Evolutionary conservation across 169 alveolate genomes (phyloP), one percentile per base, ranked within the genome.

Genomic region (Theileria annulata): DNA sequence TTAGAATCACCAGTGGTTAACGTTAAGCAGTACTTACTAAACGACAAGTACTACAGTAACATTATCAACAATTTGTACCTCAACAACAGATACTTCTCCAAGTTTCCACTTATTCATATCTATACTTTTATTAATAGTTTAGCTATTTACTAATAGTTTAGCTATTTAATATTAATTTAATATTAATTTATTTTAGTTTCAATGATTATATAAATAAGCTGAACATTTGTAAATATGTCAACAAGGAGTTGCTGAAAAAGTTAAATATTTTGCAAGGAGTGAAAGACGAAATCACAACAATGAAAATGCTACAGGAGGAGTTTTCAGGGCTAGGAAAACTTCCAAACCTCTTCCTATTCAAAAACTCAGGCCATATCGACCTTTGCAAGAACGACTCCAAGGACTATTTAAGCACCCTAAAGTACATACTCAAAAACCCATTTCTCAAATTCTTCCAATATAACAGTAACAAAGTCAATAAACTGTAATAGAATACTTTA

Each of bases 1-100:
- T 33, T 82, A 59, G 89, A 82, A 59, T 82, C 89, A 15, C 89
- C 89, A 19, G 86, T 82, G 6, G 64, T 84, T 17, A 82, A 82
- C 71, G 51, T 82, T 3, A 74, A 74, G 21, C 63, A 75, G 4
- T 73, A 75, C 31, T 21, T 74, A 15, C 23, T 30, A 5, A 30
- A 76, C 48, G 49, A 17, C 54, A 77, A 84, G 3, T 82, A 2
- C 42, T 69, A 17, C 78, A 76, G 56, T 80, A 62, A 33, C 19
- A 37, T 42, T 47, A 58, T 17, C 62, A 33, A 3, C 48, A 35
- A 35, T 35, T 8, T 35, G 13, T 64, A 35, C 71, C n/a, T 25
- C 33, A 30, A 63, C 79, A 27, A 23, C 33, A 28, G 68, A 79
- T 59, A 49, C 51, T 23, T 25, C 27, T 19, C 62, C 23, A 25